These are phyloP conservation scores for Eudorina sp. DNA, from an alignment of 139 green algal genomes.

Conservation along the genomic window DNA sequence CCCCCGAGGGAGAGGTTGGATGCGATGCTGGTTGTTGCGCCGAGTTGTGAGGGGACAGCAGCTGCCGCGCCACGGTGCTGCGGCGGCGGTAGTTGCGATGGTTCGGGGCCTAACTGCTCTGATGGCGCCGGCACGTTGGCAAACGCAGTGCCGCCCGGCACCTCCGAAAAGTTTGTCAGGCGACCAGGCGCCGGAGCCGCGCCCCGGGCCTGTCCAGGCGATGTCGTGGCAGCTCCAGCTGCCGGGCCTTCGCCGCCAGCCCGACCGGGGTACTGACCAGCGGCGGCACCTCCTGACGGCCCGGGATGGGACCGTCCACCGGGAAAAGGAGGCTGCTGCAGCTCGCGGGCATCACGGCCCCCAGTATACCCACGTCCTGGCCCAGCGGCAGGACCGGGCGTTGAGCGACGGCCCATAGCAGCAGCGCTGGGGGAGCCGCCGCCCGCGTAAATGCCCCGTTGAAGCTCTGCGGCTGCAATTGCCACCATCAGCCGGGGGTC, in stretches of 20 bases:
- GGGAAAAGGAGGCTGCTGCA: slow-evolving; percentile 2
- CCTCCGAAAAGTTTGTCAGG: slow-evolving; percentile 14
- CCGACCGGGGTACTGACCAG: background rate
- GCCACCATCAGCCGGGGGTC: slow-evolving; percentile 18
- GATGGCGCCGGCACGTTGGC: background rate
- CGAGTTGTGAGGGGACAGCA: background rate
- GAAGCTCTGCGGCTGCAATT: background rate
- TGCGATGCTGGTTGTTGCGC: slow-evolving; percentile 5
- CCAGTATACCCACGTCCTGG: background rate
- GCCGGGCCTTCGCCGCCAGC: background rate
- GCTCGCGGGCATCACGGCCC: background rate
- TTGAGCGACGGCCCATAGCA: background rate
- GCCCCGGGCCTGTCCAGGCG: background rate
- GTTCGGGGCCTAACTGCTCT: background rate
- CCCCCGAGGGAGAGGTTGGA: slow-evolving; percentile 3
- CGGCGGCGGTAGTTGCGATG: background rate
- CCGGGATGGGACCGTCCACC: background rate
- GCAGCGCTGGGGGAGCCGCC: background rate
- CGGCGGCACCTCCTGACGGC: background rate
- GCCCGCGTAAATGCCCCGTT: slow-evolving; percentile 26
- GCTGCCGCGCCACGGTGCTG: background rate
- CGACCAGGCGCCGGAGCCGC: background rate
- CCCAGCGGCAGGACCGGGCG: background rate
- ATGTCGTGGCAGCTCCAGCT: too few species aligned
- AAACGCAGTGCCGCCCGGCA: slow-evolving; percentile 15